These are phyloP conservation scores for Ceratorhiza oryzae-sativae DNA, from an alignment of 1,284 basidiomycete species.

Conservation along the genomic window DNA sequence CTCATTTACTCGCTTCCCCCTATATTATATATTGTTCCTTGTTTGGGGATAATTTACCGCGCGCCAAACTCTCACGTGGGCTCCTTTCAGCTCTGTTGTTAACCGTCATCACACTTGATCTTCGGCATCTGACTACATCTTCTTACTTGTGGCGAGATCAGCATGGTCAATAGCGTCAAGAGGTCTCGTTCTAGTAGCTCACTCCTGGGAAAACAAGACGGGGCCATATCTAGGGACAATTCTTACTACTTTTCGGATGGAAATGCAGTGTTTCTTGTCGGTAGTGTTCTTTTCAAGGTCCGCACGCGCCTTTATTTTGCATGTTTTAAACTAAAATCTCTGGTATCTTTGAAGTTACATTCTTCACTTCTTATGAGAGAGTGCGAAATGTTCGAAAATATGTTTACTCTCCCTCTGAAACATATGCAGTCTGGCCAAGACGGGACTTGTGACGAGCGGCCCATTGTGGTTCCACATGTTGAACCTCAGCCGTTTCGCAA, in stretches of 20 bases:
- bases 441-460: slow-evolving; percentile 27
- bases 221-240: slow-evolving; percentile 2
- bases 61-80: slow-evolving; percentile 12
- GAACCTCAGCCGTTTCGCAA: slow-evolving; percentile 19
- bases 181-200: not conserved
- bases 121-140: not conserved
- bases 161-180: slow-evolving; percentile 1
- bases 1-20: not conserved
- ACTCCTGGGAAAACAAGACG: not conserved
- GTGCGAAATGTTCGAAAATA: slow-evolving; percentile 28
- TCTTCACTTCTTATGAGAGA: slow-evolving; percentile 29
- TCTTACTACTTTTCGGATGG: slow-evolving; percentile 30
- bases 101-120: slow-evolving; percentile 5
- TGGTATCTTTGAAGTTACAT: not conserved
- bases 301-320: not conserved
- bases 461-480: slow-evolving; percentile 27
- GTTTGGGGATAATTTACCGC: slow-evolving; percentile 1
- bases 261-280: slow-evolving; percentile 21
- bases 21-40: not conserved
- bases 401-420: slow-evolving; percentile 23
- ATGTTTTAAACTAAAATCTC: not conserved
- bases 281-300: slow-evolving; percentile 27
- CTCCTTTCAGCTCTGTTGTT: slow-evolving; percentile 21
- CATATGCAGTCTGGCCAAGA: not conserved
- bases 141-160: not conserved